A percentile compares a stretch with the other conserved stretches of the same genome.
Conservation (phyloP, 495 filamentous ascomycete species). For the Chaetomidium leptoderma region DNA sequence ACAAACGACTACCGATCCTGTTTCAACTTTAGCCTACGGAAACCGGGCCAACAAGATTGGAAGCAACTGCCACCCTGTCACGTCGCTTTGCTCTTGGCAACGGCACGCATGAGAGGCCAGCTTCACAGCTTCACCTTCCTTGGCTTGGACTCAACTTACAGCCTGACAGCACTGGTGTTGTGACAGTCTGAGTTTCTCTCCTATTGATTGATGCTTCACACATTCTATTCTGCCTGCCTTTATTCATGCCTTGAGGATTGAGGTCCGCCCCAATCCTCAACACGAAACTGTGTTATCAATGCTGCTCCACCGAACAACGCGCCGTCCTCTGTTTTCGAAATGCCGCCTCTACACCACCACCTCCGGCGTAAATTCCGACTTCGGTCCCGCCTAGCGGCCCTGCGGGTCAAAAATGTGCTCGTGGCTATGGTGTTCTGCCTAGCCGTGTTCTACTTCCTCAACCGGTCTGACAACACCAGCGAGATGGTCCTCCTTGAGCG, state of each 20-base stretch:
- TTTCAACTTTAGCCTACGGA: not conserved
- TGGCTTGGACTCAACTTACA: no score
- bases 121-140: no score
- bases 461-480: not conserved
- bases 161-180: no score
- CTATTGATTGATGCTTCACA: no score
- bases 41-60: not conserved
- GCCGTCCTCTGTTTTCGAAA: not conserved
- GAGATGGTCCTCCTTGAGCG: constrained; percentile 10
- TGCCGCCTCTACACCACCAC: not conserved
- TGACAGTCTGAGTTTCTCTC: no score
- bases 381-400: not conserved
- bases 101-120: not conserved
- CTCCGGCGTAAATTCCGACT: not conserved
- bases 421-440: not conserved
- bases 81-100: not conserved
- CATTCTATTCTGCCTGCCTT: no score
- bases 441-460: not conserved
- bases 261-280: no score
- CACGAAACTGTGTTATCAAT: not conserved
- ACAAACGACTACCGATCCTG: not conserved
- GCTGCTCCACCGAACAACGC: not conserved
- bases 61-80: not conserved
- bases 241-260: no score
- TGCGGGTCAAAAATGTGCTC: not conserved